Conservation (phyloP, 1,284 basidiomycete genomes). For the Polyporus tsugae region DNA sequence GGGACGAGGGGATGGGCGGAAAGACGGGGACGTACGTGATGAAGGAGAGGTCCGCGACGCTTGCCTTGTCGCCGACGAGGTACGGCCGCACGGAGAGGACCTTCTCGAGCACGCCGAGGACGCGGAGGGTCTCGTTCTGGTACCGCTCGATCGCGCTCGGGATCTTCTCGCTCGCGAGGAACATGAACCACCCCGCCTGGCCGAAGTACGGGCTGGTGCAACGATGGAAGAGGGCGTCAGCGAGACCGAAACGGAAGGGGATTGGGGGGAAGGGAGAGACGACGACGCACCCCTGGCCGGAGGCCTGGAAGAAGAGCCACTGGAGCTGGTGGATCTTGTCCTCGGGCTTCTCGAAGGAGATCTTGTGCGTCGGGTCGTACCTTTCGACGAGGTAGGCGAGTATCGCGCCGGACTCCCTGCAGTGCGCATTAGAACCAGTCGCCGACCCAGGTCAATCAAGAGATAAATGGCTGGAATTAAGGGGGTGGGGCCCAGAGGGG, state of each 20-base stretch:
- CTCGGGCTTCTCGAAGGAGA: conserved; percentile 33
- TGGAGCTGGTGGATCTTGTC: conserved; percentile 36
- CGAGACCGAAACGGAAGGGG: no score
- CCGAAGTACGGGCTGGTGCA: conserved; percentile 33
- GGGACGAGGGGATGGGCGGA: no score
- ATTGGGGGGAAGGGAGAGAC: not conserved
- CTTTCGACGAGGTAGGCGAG: conserved; percentile 41
- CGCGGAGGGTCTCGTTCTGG: conserved; percentile 40
- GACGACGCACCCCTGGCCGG: conserved; percentile 38
- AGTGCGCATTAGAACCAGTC: not conserved
- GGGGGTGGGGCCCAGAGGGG: not conserved
- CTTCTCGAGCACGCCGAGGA: conserved; percentile 41
- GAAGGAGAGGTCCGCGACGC: conserved; percentile 30
- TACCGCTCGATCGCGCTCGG: conserved; percentile 41
- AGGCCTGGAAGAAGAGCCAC: conserved; percentile 41
- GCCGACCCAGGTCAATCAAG: not conserved
- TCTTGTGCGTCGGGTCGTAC: conserved; percentile 29
- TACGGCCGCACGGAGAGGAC: conserved; percentile 27
- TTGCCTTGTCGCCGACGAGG: conserved; percentile 31
- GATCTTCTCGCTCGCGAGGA: conserved; percentile 35
- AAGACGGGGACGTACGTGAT: conserved; percentile 14
- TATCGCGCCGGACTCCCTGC: conserved; percentile 45
- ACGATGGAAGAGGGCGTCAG: no score
- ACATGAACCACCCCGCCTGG: conserved; percentile 39
- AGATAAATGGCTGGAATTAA: no score